Conservation (phyloP, 495 filamentous ascomycete genomes). For the Neurospora hispaniola region DNA sequence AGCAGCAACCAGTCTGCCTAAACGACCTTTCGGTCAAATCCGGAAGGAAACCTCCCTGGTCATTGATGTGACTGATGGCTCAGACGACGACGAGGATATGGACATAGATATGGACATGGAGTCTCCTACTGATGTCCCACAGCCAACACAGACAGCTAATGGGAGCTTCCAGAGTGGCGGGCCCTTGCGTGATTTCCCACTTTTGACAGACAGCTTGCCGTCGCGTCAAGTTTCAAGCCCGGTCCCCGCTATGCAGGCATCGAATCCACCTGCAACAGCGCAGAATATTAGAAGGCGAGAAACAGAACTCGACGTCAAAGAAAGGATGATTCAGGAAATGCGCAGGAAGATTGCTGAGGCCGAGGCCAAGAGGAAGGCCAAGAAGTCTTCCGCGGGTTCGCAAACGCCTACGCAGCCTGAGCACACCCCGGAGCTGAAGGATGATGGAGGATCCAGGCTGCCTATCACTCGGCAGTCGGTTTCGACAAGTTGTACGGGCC, state of each 20-base stretch:
- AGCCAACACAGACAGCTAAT: constrained; percentile 12
- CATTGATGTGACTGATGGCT: constrained; percentile 65
- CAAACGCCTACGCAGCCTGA: constrained; percentile 17
- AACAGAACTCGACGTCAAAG: constrained; percentile 52
- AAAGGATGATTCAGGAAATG: constrained; percentile 62
- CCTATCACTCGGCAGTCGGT: neutral
- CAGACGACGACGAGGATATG: constrained; percentile 34
- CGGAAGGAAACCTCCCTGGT: constrained; percentile 43
- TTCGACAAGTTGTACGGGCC: constrained; percentile 3
- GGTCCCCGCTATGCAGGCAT: constrained; percentile 16
- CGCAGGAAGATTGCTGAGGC: constrained; percentile 66
- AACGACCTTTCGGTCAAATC: constrained; percentile 50
- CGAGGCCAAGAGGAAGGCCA: constrained; percentile 50
- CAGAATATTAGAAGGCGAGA: constrained; percentile 12
- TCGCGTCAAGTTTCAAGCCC: constrained; percentile 30
- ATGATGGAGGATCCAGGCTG: constrained; percentile 6
- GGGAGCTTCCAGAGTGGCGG: constrained; percentile 20
- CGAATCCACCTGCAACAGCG: constrained; percentile 24
- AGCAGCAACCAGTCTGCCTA: constrained; percentile 33
- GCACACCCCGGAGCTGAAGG: constrained; percentile 26
- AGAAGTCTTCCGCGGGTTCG: constrained; percentile 13
- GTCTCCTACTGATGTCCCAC: constrained; percentile 30
- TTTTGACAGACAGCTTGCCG: constrained; percentile 29
- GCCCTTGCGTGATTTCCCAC: constrained; percentile 34
- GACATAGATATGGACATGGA: constrained; percentile 42